Base-by-base conservation (phyloP, 169 alveolate species). In the Eimeria praecox region DNA sequence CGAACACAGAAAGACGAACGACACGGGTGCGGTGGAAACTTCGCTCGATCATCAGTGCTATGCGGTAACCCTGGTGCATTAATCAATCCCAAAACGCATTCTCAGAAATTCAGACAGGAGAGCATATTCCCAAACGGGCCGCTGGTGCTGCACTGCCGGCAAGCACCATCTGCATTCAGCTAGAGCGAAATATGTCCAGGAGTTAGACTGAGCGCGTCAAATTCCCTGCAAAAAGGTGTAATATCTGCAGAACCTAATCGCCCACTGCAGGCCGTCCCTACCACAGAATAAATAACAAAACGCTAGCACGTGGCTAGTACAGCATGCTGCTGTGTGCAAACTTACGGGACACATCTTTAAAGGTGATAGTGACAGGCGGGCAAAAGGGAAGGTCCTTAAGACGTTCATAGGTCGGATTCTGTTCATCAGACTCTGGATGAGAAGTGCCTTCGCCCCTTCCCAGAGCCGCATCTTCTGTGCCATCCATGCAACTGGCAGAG, bases 331-430 rank as follows among this genome's bases (percentile, higher is more conserved):
- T 35, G 82, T 33, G 20, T 64, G 52, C 66, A 64, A 56, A 64
- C 94, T 64, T 87, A 87, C 94, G 40, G 42, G 94, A 87, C 49
- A 87, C 64, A 59, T 87, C 83, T 18, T 42, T 46, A 24, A 87
- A 87, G 20, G 94, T 24, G 46, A 87, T 33, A 1, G 59, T 62
- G 44, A 87, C 94, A 62, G 94, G 94, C 4, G 44, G 83, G 35
- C 94, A 87, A 35, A 75, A 49, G 16, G 52, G 66, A 1, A 87
- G 83, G 33, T 64, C 54, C n/a, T 87, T 87, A 10, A 87, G 94
- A 12, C 94, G 78, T 33, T 59, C 71, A 54, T 87, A 87, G 24
- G 94, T 59, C 27, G 82, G 94, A 30, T 49, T 64, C 71, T 59
- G 83, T 46, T 87, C 94, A 56, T 85, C 78, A 40, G 78, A 49